These are phyloP conservation scores for Cystofilobasidium ferigula DNA, from an alignment of 768 basidiomycete species.

Conservation along the genomic window DNA sequence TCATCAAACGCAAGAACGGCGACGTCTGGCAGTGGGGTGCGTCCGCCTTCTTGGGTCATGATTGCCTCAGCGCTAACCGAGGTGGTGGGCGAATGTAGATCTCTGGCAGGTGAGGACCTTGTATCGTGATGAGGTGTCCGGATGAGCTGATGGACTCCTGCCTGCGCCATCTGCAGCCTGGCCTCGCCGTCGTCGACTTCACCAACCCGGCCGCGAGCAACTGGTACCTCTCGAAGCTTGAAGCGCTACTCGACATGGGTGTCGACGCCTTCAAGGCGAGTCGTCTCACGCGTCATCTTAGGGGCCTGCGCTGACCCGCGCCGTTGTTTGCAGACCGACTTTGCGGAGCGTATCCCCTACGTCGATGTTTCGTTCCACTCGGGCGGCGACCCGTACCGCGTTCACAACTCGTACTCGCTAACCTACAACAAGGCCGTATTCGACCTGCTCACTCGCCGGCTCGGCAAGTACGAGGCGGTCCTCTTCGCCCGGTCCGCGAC, in stretches of 20 bases:
- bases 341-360: conserved; percentile 66
- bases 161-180: conserved; percentile 59
- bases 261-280: conserved; percentile 49
- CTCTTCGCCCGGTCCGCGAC: conserved; percentile 59
- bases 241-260: conserved; percentile 46
- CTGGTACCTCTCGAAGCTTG: conserved; percentile 50
- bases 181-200: conserved; percentile 48
- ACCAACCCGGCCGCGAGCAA: conserved; percentile 50
- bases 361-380: conserved; percentile 53
- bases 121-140: too few species aligned
- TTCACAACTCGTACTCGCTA: conserved; percentile 63
- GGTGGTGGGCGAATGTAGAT: too few species aligned
- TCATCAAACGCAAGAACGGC: conserved; percentile 58
- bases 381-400: conserved; percentile 51
- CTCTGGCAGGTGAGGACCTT: too few species aligned
- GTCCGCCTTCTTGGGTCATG: too few species aligned
- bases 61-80: too few species aligned
- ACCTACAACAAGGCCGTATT: conserved; percentile 64
- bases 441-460: conserved; percentile 48
- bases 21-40: conserved; percentile 49
- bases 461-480: conserved; percentile 56
- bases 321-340: conserved; percentile 46
- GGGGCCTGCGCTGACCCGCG: neutral
- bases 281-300: neutral
- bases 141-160: too few species aligned